Conservation (phyloP, 2,329 filamentous ascomycete species). For the Rachicladosporium sp. region DNA sequence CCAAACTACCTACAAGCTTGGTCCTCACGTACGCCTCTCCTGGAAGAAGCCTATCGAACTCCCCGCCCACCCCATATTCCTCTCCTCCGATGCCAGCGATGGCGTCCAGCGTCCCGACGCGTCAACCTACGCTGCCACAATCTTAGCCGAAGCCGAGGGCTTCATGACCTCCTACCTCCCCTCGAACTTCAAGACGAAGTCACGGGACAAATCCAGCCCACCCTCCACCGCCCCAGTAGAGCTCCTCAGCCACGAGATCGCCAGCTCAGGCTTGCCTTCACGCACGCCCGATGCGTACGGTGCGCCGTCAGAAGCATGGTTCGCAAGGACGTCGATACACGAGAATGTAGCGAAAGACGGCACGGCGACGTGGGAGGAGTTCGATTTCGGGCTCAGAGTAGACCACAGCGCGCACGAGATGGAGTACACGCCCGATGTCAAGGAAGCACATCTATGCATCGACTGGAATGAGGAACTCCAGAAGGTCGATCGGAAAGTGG, state of each 20-base stretch:
- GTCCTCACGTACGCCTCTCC: constrained; percentile 22
- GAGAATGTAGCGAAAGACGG: constrained; percentile 37
- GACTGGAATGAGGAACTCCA: constrained; percentile 28
- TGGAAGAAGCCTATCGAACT: constrained; percentile 19
- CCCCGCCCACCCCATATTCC: constrained; percentile 22
- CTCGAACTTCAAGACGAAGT: constrained; percentile 41
- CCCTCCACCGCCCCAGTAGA: constrained; percentile 42
- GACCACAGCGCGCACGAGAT: constrained; percentile 45
- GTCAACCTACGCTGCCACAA: constrained; percentile 34
- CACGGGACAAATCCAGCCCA: constrained; percentile 33
- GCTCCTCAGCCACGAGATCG: constrained; percentile 40
- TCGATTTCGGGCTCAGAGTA: constrained; percentile 46
- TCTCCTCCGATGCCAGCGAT: constrained; percentile 5
- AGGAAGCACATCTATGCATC: constrained; percentile 34
- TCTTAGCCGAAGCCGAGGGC: constrained; percentile 46
- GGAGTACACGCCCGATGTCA: constrained; percentile 46
- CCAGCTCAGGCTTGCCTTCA: constrained; percentile 30
- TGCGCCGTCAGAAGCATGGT: constrained; percentile 45
- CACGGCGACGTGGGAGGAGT: constrained; percentile 53
- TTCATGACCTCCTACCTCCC: constrained; percentile 47
- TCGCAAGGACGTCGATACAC: constrained; percentile 51
- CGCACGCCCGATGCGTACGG: constrained; percentile 4
- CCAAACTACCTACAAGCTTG: constrained; percentile 5
- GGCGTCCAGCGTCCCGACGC: background rate
- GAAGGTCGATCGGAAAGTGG: constrained; percentile 11